A percentile compares a stretch with the other conserved stretches of the same genome.
These are phyloP conservation scores for Carnegiea gigantea DNA, from an alignment of 179 eudicot genomes.

Conservation along the genomic window DNA sequence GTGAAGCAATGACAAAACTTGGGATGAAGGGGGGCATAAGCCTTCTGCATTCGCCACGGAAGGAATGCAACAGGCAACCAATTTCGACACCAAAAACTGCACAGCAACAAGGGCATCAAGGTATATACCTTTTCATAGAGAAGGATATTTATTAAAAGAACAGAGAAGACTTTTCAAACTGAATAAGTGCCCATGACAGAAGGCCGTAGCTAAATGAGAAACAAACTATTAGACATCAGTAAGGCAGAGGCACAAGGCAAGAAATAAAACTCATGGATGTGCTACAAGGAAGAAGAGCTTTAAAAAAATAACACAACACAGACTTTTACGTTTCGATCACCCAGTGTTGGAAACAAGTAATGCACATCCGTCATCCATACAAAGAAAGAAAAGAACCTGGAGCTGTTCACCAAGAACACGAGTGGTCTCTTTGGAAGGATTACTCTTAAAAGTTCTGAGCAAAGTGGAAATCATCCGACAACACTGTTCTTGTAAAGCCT, in stretches of 20 bases:
- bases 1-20: slow-evolving; percentile 70
- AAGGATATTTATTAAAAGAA: background rate
- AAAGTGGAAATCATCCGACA: slow-evolving; percentile 63
- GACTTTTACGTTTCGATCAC: background rate
- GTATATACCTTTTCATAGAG: slow-evolving; percentile 2
- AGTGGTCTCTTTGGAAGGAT: slow-evolving; percentile 57
- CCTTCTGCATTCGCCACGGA: slow-evolving; percentile 30
- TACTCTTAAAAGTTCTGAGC: slow-evolving; percentile 54
- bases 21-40: slow-evolving; percentile 46
- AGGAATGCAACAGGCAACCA: slow-evolving; percentile 65
- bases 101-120: slow-evolving; percentile 12
- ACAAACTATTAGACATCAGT: background rate
- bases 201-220: background rate
- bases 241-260: background rate
- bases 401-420: slow-evolving; percentile 83
- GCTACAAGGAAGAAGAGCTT: background rate
- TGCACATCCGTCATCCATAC: background rate
- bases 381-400: slow-evolving; percentile 52
- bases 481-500: slow-evolving; percentile 73
- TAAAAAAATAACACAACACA: background rate
- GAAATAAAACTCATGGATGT: background rate
- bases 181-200: background rate
- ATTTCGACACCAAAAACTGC: slow-evolving; percentile 83
- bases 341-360: slow-evolving; percentile 9
- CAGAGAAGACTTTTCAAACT: background rate